A percentile compares a stretch with the other conserved stretches of the same genome.
phyloP scores from a whole-genome alignment of 2,329 filamentous ascomycete genomes.

The Botrytis fragariae region DNA sequence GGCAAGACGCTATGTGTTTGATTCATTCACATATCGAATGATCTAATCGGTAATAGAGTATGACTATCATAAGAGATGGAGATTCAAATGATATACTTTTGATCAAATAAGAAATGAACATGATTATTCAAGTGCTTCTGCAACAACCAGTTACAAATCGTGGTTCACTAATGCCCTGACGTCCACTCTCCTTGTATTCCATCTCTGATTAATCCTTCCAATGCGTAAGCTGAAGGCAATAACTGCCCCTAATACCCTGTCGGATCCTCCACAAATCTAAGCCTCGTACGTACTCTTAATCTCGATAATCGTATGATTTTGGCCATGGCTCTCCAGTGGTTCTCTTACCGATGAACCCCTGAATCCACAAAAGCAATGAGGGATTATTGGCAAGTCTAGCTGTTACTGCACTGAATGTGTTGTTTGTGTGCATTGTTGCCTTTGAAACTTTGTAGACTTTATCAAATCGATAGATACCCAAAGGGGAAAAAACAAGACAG shows the following conservation, averaged over 20 bases:
- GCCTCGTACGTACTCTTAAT: constrained; percentile 19
- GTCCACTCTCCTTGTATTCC: not conserved
- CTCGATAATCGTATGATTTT: constrained; percentile 19
- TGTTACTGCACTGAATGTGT: constrained; percentile 28
- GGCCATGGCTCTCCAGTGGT: constrained; percentile 26
- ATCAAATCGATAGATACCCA: constrained; percentile 53
- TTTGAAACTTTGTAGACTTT: constrained; percentile 51
- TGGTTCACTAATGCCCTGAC: not conserved
- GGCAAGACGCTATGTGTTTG: not conserved
- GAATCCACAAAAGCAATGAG: constrained; percentile 38
- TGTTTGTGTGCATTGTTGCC: constrained; percentile 27
- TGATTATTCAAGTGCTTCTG: not conserved
- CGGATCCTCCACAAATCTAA: constrained; percentile 22
- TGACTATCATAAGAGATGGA: not conserved
- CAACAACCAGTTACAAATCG: not conserved
- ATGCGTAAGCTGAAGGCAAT: constrained; percentile 33
- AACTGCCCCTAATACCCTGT: constrained; percentile 37
- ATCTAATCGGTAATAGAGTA: constrained; percentile 1
- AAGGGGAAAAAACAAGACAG: constrained; percentile 53
- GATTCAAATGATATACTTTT: not conserved
- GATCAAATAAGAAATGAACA: too few relatives aligned
- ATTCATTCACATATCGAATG: not conserved
- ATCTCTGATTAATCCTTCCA: not conserved
- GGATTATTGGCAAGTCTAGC: constrained; percentile 39
- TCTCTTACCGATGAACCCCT: constrained; percentile 34